phyloP scores from a whole-genome alignment of 2,329 filamentous ascomycete species.

The Fusarium tricinctum region DNA sequence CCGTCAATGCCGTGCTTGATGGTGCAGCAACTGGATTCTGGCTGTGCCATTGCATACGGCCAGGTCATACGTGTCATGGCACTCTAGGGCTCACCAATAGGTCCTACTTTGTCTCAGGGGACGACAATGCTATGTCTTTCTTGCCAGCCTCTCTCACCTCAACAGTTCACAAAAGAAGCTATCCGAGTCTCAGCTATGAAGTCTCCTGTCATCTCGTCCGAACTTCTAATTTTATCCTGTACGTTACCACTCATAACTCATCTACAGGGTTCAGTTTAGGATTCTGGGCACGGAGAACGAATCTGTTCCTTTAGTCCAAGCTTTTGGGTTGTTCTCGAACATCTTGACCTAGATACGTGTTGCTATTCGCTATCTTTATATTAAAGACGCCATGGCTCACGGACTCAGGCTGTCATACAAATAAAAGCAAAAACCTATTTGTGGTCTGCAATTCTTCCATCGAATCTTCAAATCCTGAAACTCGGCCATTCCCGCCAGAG shows the following conservation, averaged over 20 bases:
- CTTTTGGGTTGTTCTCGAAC: constrained; percentile 33
- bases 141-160: constrained; percentile 11
- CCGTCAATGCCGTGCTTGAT: constrained; percentile 29
- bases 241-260: constrained; percentile 3
- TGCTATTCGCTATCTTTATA: constrained; percentile 13
- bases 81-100: constrained; percentile 23
- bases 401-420: constrained; percentile 10
- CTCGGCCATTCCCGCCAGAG: constrained; percentile 6
- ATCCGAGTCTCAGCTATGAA: constrained; percentile 1
- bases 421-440: constrained; percentile 26
- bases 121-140: constrained; percentile 21
- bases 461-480: constrained; percentile 5
- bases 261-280: constrained; percentile 19
- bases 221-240: constrained; percentile 27
- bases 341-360: neutral
- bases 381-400: constrained; percentile 1
- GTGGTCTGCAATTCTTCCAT: neutral
- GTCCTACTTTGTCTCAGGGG: constrained; percentile 25
- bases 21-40: constrained; percentile 18
- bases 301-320: constrained; percentile 17
- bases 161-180: neutral
- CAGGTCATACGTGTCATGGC: constrained; percentile 26
- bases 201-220: constrained; percentile 19
- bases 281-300: constrained; percentile 2
- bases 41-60: constrained; percentile 20